Evolutionary conservation across 73 alveolate species (phyloP).

Genomic region (Stentor roeselii): DNA sequence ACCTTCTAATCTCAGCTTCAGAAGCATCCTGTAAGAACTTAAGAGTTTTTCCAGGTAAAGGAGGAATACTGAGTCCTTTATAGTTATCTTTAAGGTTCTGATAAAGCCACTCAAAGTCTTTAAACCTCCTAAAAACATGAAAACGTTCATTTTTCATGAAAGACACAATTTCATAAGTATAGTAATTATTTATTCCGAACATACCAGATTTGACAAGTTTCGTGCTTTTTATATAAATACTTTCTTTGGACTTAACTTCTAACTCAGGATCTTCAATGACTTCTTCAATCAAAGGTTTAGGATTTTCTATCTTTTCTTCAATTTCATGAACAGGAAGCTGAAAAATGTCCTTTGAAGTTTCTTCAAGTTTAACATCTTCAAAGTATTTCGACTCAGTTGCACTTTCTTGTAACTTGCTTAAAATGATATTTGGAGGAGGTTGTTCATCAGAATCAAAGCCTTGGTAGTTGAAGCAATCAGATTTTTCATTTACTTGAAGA

Average conservation of each 20-base stretch:
- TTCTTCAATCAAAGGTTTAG: background rate
- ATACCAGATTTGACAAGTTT: background rate
- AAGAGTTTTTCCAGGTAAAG: background rate
- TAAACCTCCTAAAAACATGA: slow-evolving; percentile 4
- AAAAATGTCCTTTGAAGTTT: background rate
- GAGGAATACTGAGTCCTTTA: slow-evolving; percentile 16
- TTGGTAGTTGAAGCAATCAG: background rate
- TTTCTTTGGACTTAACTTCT: background rate
- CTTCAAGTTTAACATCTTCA: background rate
- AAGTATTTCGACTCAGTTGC: background rate
- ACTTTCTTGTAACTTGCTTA: too few relatives aligned
- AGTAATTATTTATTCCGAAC: background rate
- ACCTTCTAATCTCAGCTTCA: background rate
- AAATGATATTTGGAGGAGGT: too few relatives aligned
- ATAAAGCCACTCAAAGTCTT: slow-evolving; percentile 12
- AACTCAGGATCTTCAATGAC: background rate
- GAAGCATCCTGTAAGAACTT: background rate
- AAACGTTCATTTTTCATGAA: background rate
- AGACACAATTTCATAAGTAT: background rate
- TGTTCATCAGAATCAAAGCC: too few relatives aligned
- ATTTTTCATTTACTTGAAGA: background rate
- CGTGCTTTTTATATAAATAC: background rate
- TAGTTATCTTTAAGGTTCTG: background rate
- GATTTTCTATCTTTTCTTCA: background rate
- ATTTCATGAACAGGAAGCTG: background rate